Conservation (phyloP, 2,329 filamentous ascomycete species). For the Arthrocladium fulminans region DNA sequence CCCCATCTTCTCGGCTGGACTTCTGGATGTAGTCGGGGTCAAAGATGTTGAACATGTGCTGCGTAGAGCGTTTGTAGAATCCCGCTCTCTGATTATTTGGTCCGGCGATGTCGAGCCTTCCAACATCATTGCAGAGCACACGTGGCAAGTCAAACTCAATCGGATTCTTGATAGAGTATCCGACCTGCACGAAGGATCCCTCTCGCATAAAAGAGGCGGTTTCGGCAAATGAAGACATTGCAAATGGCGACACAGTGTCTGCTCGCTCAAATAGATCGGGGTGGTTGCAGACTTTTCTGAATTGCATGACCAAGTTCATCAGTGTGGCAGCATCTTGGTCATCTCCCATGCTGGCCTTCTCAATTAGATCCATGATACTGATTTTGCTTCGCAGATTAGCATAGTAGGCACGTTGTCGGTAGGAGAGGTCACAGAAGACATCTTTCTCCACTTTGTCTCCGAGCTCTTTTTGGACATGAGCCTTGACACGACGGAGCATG, state of each 20-base stretch:
- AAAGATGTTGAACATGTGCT: conserved; percentile 85
- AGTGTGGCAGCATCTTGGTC: conserved; percentile 90
- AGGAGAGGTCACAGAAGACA: conserved; percentile 92
- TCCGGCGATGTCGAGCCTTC: conserved; percentile 65
- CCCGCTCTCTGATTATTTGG: conserved; percentile 59
- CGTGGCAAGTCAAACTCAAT: conserved; percentile 79
- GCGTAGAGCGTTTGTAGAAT: conserved; percentile 67
- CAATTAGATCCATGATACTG: conserved; percentile 95
- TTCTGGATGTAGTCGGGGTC: conserved; percentile 65
- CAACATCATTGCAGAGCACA: conserved; percentile 71
- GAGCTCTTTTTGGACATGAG: conserved; percentile 97
- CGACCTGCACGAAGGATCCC: conserved; percentile 66
- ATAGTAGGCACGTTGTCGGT: conserved; percentile 90
- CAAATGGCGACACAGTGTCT: conserved; percentile 78
- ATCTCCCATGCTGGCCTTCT: conserved; percentile 89
- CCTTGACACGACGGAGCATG: conserved; percentile 99
- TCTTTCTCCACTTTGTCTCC: conserved; percentile 98
- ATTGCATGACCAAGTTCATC: conserved; percentile 99
- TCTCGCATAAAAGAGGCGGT: conserved; percentile 92
- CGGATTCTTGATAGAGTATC: conserved; percentile 76
- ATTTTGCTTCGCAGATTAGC: conserved; percentile 90
- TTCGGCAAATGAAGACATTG: conserved; percentile 80
- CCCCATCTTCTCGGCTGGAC: conserved; percentile 45
- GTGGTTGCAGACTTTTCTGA: conserved; percentile 98
- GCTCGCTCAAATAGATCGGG: conserved; percentile 94